Evolutionary conservation across 345 rosid genomes (phyloP).

Genomic region (Melaleuca quinquenervia): DNA sequence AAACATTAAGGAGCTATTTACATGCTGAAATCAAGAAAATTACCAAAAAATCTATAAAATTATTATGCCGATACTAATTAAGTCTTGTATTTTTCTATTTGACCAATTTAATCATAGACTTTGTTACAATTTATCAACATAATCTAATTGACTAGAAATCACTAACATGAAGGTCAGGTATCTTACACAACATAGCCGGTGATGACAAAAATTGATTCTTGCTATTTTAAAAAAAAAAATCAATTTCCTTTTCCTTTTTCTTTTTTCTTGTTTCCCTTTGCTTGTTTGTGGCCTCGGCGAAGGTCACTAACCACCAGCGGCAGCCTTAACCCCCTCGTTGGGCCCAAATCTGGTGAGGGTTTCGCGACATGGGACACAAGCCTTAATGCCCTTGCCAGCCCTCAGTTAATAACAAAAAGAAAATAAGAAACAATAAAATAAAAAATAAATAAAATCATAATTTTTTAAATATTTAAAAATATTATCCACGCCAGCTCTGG

Average conservation of each 20-base stretch:
- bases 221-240: no score
- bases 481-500: no score
- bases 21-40: neutral
- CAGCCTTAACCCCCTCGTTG: accelerated
- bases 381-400: neutral
- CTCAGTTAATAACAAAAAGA: neutral
- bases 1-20: neutral
- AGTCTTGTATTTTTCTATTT: neutral
- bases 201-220: neutral
- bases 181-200: accelerated
- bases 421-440: no score
- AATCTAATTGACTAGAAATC: neutral
- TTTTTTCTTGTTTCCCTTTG: neutral
- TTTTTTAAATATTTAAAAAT: neutral
- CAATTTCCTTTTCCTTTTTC: neutral
- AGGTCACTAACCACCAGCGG: accelerated
- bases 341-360: neutral
- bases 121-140: neutral
- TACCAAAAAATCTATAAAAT: neutral
- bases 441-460: no score
- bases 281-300: accelerated
- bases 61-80: neutral
- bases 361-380: no score
- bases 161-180: accelerated
- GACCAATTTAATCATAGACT: neutral